Base-by-base conservation (phyloP, 2,329 filamentous ascomycete species). In the Monosporascus sp. region DNA sequence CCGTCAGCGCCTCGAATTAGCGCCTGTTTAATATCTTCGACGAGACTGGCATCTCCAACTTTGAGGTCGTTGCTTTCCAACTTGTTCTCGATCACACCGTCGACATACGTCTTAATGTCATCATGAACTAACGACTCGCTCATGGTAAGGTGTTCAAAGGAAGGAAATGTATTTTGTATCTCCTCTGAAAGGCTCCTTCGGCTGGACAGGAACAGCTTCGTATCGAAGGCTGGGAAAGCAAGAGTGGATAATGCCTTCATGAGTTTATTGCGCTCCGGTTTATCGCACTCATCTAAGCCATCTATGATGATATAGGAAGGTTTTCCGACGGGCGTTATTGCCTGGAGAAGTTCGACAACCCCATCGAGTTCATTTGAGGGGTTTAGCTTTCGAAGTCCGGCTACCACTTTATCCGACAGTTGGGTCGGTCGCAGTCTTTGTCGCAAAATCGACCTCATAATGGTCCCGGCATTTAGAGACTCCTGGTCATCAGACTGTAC, bases 1-100 rank as follows among this genome's bases (percentile, higher is more conserved):
- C 68, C 68, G 28, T 67, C 50, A 2, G 68, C 64, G 35, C 65
- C 62, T 8, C 58, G 35, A 44, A 58, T 55, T 9, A 72, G 61
- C 8, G 60, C 61, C 5, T 61, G 8, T 48, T 60, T 58, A 41
- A 71, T 65, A 24, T 65, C 60, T 5, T 49, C 18, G 14, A 56
- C 49, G 18, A 66, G 52, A 7, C 26, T 11, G 18, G 47, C 47
- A 5, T 62, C 49, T 43, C 54, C 50, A 7, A 58, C 44, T 17
- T 41, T 37, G 1, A 64, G 51, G 7, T 24, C 56, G 55, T 38
- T 22, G 7, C 56, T 20, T 18, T 56, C 14, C 4, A 56, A 49
- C 48, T 50, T 56, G 8, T 57, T 24, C 9, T 62, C 54, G 4
- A 65, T 22, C 4, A 53, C 52, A 9, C 52, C 51, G 11, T 44